Base-by-base conservation (phyloP, 1,284 basidiomycete species). In the Erythrobasidium hasegawianum region DNA sequence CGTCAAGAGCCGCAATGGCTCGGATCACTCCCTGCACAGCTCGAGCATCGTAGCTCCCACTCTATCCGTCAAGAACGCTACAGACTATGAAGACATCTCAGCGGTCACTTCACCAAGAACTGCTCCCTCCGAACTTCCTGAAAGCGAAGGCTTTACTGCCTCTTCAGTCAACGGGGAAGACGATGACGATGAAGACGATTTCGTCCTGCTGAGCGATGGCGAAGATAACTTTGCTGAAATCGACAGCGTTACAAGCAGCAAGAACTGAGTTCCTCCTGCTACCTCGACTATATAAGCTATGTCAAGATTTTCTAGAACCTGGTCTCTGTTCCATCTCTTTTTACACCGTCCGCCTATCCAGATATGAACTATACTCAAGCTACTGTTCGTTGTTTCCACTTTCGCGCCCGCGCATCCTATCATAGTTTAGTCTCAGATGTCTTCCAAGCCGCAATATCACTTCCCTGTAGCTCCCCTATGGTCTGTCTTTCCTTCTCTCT, bases 121-220 rank as follows among this genome's bases (percentile, higher is more conserved):
- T 27, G 57, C 55, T 9, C 55, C 11, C 16, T 57, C 62, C 7
- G 62, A 58, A 14, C 56, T 65, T 4, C 29, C 29, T 14, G 55
- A 49, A 26, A 45, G 29, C 27, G 62, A 65, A 22, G 47, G 24
- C n/a, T 29, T 49, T 9, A 56, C 49, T 20, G 57, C 27, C 14
- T 10, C 16, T 9, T 52, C 22, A n/a, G 27, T 20, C 47, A 33
- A 41, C 1, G 22, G 39, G 18, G 56, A 65, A 14, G 29, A 43
- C 7, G 54, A 49, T 1, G 60, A 64, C 13, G 56, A 53, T 20
- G 62, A 65, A 14, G 55, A 55, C 29, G 62, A 65, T 24, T 65
- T 65, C 33, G 62, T 65, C 40, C 29, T 65, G 11, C 45, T 65
- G 18, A 57, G 39, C 40, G 62, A 65, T 33, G 62, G 57, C 24